A percentile compares a stretch with the other conserved stretches of the same genome.
Conservation (phyloP, 129 eudicot genomes). For the sunflower (Helianthus annuus) region DNA sequence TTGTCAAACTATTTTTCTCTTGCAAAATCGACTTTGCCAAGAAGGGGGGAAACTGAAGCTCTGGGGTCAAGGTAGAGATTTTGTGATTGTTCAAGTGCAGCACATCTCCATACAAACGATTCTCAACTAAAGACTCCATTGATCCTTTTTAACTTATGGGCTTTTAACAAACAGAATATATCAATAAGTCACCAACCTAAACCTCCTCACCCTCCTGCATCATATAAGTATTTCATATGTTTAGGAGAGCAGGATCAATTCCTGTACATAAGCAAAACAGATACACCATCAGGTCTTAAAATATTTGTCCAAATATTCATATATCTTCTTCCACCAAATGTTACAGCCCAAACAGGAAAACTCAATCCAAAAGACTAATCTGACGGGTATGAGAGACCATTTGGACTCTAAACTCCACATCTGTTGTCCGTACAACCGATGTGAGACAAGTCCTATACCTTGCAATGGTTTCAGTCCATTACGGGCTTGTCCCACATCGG, state of each 20-base stretch:
- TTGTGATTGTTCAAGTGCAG: slow-evolving; percentile 14
- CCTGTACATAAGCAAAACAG: slow-evolving; percentile 21
- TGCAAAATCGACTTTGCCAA: slow-evolving; percentile 21
- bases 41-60: slow-evolving; percentile 1
- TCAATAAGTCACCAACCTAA: slow-evolving; percentile 4
- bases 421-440: too few species aligned
- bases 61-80: slow-evolving; percentile 18
- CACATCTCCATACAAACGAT: slow-evolving; percentile 8
- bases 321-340: too few species aligned
- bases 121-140: slow-evolving; percentile 14
- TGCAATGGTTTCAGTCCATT: too few species aligned
- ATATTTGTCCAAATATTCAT: too few species aligned
- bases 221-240: slow-evolving; percentile 4
- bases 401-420: too few species aligned
- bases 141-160: slow-evolving; percentile 21
- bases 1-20: slow-evolving; percentile 18
- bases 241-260: slow-evolving; percentile 4
- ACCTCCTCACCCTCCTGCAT: slow-evolving; percentile 14
- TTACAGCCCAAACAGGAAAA: too few species aligned
- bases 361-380: too few species aligned
- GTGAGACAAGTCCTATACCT: too few species aligned
- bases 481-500: too few species aligned
- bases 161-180: slow-evolving; percentile 14
- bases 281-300: slow-evolving; percentile 17
- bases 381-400: too few species aligned